Evolutionary conservation across 2,329 filamentous ascomycete genomes (phyloP).

Genomic region (Escovopsis weberi): DNA sequence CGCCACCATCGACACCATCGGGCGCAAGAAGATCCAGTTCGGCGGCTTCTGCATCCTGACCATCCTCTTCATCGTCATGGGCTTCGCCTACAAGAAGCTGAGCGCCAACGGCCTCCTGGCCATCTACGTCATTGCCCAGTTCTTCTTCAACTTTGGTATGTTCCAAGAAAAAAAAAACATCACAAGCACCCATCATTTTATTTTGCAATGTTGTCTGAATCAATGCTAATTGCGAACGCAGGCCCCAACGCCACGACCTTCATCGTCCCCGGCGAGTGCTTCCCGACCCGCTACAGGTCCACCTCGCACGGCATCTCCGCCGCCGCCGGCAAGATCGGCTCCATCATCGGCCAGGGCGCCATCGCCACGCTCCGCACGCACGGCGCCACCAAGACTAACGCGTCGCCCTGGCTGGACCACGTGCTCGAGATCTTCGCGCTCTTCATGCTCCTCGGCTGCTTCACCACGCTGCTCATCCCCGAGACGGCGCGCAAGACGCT

Average conservation of each 20-base stretch:
- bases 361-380: constrained; percentile 38
- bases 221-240: constrained; percentile 2
- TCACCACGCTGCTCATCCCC: constrained; percentile 55
- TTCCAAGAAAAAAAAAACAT: background rate
- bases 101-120: constrained; percentile 37
- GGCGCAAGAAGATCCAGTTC: constrained; percentile 64
- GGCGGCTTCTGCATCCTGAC: constrained; percentile 47
- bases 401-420: constrained; percentile 57
- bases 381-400: constrained; percentile 24
- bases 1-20: constrained; percentile 56
- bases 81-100: constrained; percentile 44
- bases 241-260: constrained; percentile 43
- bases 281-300: constrained; percentile 41
- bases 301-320: constrained; percentile 44
- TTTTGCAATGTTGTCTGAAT: background rate
- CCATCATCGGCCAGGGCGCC: constrained; percentile 42
- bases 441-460: constrained; percentile 61
- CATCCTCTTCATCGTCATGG: constrained; percentile 46
- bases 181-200: too few species aligned
- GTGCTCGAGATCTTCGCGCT: constrained; percentile 61
- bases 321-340: constrained; percentile 39
- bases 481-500: constrained; percentile 64
- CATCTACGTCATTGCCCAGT: constrained; percentile 41
- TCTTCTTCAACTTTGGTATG: constrained; percentile 42
- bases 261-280: constrained; percentile 41